phyloP scores from a whole-genome alignment of 1,284 basidiomycete species.

The Tilletia horrida region DNA sequence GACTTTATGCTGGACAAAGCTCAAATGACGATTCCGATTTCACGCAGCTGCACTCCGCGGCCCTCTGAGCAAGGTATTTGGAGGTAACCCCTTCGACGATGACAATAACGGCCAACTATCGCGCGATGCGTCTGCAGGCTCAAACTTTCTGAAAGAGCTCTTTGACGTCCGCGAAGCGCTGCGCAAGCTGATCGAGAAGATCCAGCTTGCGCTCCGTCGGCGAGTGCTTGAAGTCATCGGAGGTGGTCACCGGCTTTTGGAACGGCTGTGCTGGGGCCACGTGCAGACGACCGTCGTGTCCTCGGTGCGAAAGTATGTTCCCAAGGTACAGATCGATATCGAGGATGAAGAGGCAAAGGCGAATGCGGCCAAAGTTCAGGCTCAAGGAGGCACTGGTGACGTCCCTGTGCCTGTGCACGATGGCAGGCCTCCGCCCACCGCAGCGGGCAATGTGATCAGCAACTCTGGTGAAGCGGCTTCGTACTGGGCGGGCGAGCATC shows the following conservation, averaged over 20 bases:
- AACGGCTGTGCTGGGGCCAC: slow-evolving; percentile 17
- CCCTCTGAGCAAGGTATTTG: slow-evolving; percentile 18
- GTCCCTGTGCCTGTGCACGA: slow-evolving; percentile 12
- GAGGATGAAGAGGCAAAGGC: slow-evolving; percentile 17
- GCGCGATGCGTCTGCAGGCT: background rate
- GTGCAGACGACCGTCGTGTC: slow-evolving; percentile 17
- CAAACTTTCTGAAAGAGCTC: slow-evolving; percentile 14
- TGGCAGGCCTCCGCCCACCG: background rate
- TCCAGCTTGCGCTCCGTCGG: slow-evolving; percentile 18
- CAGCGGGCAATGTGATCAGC: background rate
- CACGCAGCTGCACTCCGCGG: slow-evolving; percentile 18
- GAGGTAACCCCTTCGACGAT: slow-evolving; percentile 19
- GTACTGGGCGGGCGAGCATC: slow-evolving; percentile 10
- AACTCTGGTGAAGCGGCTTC: slow-evolving; percentile 2
- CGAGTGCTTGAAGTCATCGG: slow-evolving; percentile 18
- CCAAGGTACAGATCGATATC: slow-evolving; percentile 3
- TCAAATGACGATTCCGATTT: background rate
- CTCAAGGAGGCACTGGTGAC: background rate
- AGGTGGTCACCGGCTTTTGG: slow-evolving; percentile 16
- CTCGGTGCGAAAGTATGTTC: slow-evolving; percentile 12
- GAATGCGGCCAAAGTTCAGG: background rate
- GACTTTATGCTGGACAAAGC: no score
- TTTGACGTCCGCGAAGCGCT: slow-evolving; percentile 12
- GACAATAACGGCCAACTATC: background rate
- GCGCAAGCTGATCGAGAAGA: slow-evolving; percentile 3